phyloP scores from a whole-genome alignment of 768 basidiomycete species.

The Leccinellum albellum region DNA sequence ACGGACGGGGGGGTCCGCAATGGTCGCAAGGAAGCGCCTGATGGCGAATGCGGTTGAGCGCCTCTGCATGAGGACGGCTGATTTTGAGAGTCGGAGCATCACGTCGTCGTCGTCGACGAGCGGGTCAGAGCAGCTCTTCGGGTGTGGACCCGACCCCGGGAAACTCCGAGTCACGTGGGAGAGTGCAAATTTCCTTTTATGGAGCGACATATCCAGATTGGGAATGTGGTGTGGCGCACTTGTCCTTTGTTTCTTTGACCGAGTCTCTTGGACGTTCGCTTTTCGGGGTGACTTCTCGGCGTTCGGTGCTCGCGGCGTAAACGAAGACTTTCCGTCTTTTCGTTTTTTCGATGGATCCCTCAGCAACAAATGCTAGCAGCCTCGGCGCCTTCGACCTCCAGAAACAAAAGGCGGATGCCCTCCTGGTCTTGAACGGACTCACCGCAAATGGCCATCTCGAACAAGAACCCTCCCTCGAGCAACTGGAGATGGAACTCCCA shows the following conservation, averaged over 20 bases:
- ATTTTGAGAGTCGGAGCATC: constrained; percentile 29
- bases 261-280: neutral
- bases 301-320: constrained; percentile 6
- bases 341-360: constrained; percentile 13
- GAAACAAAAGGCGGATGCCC: constrained; percentile 30
- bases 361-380: constrained; percentile 11
- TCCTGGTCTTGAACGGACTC: constrained; percentile 27
- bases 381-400: constrained; percentile 22
- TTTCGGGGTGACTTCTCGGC: neutral
- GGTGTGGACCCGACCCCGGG: constrained; percentile 10
- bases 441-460: constrained; percentile 34
- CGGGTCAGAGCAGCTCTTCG: neutral
- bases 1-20: constrained; percentile 80
- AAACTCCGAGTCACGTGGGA: constrained; percentile 19
- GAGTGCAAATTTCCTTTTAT: constrained; percentile 30
- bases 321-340: neutral
- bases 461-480: constrained; percentile 43
- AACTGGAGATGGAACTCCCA: constrained; percentile 73
- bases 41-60: constrained; percentile 8
- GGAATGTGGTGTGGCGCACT: constrained; percentile 10
- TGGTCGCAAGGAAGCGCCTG: constrained; percentile 55
- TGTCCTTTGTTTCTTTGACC: constrained; percentile 16
- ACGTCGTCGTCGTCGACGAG: constrained; percentile 7
- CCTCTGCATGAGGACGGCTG: constrained; percentile 21
- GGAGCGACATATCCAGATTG: neutral